Conservation (phyloP, 192 early-diverging fungal species). For the Powellomyces hirtus region DNA sequence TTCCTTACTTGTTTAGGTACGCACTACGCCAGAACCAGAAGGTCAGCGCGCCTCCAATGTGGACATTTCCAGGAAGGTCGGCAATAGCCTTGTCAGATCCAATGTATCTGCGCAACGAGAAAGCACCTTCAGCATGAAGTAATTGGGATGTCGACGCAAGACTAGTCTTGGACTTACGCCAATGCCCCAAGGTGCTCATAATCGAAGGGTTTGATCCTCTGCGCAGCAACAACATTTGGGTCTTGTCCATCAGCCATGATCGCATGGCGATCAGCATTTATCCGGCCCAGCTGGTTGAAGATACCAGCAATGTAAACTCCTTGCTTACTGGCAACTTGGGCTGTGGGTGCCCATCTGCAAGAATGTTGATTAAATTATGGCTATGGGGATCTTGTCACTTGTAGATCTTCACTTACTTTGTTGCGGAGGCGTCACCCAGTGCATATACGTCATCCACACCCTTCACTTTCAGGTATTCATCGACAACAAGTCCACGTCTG, state of each 20-base stretch:
- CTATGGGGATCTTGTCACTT: not conserved
- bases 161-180: constrained; percentile 41
- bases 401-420: constrained; percentile 51
- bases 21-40: constrained; percentile 53
- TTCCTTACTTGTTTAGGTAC: constrained; percentile 45
- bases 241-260: constrained; percentile 9
- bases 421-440: constrained; percentile 72
- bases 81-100: constrained; percentile 94
- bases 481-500: constrained; percentile 69
- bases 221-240: constrained; percentile 27
- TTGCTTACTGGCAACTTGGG: constrained; percentile 86
- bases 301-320: constrained; percentile 78
- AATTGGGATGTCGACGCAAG: not conserved
- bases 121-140: not conserved
- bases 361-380: not conserved
- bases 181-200: constrained; percentile 86
- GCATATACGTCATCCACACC: constrained; percentile 64
- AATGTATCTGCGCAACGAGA: constrained; percentile 62
- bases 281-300: constrained; percentile 58
- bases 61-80: constrained; percentile 69
- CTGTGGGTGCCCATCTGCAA: constrained; percentile 64
- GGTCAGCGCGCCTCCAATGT: constrained; percentile 47
- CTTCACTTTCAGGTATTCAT: constrained; percentile 67
- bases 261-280: constrained; percentile 19
- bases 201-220: constrained; percentile 61